Evolutionary conservation across 148 eudicot genomes (phyloP).

Genomic region (Rhododendron ferrugineum): DNA sequence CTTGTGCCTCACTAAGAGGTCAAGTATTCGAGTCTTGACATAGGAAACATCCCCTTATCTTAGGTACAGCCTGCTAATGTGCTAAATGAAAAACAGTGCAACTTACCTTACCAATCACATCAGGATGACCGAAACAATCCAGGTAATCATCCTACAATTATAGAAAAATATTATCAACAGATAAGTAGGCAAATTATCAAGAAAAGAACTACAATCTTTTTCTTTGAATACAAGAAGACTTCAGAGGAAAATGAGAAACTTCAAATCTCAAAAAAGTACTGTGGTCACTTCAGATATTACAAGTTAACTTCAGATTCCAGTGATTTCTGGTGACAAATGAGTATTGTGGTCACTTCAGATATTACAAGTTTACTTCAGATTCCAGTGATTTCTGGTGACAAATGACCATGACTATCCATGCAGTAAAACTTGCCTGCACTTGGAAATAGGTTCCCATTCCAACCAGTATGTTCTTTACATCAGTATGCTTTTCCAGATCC

Average conservation of each 20-base stretch:
- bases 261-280: background rate
- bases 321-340: background rate
- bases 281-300: background rate
- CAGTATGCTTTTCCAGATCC: conserved; percentile 60
- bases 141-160: conserved; percentile 63
- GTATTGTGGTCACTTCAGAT: background rate
- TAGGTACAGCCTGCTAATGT: background rate
- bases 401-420: background rate
- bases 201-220: background rate
- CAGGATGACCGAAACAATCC: conserved; percentile 68
- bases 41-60: background rate
- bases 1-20: background rate
- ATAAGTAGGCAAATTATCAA: background rate
- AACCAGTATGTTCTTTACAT: conserved; percentile 48
- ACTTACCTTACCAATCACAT: conserved; percentile 67
- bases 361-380: background rate
- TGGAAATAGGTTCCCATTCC: conserved; percentile 75
- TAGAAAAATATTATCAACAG: background rate
- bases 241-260: background rate
- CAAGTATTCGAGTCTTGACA: background rate
- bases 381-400: background rate
- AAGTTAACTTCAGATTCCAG: background rate
- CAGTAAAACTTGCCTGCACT: conserved; percentile 52
- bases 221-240: conserved; percentile 2
- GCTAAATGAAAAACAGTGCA: background rate